A percentile compares a stretch with the other conserved stretches of the same genome.
Evolutionary conservation across 2,329 filamentous ascomycete species (phyloP).

Genomic region (Akanthomyces uredinophilus): DNA sequence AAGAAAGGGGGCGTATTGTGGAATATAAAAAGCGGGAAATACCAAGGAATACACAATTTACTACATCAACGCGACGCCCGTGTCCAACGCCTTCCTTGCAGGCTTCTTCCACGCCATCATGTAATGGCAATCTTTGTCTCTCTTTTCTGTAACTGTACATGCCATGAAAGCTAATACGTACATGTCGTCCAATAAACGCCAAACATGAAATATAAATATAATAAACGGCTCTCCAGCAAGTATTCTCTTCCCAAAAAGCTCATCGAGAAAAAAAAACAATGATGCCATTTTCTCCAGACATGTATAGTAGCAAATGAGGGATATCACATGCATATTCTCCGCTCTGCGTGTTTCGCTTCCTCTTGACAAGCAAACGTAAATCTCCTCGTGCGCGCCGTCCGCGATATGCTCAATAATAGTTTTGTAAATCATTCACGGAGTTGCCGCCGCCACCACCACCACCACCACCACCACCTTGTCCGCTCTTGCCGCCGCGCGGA

Average conservation of each 20-base stretch:
- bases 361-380: too few relatives aligned
- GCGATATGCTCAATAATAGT: conserved; percentile 31
- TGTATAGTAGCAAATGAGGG: too few relatives aligned
- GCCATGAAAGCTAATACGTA: neutral
- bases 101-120: too few relatives aligned
- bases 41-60: neutral
- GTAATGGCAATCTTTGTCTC: too few relatives aligned
- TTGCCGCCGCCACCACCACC: conserved; percentile 14
- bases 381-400: too few relatives aligned
- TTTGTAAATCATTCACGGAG: conserved; percentile 33
- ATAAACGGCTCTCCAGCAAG: too few relatives aligned
- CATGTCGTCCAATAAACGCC: neutral
- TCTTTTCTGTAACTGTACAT: neutral
- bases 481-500: conserved; percentile 16
- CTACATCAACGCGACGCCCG: neutral
- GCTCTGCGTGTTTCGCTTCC: too few relatives aligned
- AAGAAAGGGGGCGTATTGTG: conserved; percentile 12
- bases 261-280: too few relatives aligned
- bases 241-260: too few relatives aligned
- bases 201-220: neutral
- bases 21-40: neutral
- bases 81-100: neutral
- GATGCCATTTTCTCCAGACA: too few relatives aligned
- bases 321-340: too few relatives aligned
- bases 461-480: neutral